Percentiles rank a stretch among this genome's conserved stretches.
These are phyloP conservation scores for Corrigiola litoralis DNA, from an alignment of 179 eudicot species.

Conservation along the genomic window DNA sequence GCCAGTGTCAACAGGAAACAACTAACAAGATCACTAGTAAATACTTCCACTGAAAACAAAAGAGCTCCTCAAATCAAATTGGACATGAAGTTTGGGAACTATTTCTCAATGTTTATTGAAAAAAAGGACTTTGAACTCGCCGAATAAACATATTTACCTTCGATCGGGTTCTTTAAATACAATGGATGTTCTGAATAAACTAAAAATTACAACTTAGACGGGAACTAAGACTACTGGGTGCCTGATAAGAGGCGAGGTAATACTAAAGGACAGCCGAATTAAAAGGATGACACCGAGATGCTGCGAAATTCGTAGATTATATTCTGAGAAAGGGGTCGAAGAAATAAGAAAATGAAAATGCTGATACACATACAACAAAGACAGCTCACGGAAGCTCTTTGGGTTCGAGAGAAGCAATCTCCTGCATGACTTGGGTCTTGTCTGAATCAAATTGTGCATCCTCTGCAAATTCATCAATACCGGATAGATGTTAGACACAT, in stretches of 20 bases:
- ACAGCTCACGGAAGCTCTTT: constrained; percentile 33
- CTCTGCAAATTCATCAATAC: constrained; percentile 43
- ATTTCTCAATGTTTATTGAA: not conserved
- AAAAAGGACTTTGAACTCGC: not conserved
- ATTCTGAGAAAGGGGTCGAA: not conserved
- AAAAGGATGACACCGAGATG: constrained; percentile 1
- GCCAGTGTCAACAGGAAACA: no score
- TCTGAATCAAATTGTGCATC: constrained; percentile 81
- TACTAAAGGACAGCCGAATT: not conserved
- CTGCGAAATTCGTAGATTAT: not conserved
- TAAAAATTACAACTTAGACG: constrained; percentile 18
- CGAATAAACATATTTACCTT: constrained; percentile 19
- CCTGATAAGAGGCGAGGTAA: constrained; percentile 6
- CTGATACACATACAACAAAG: constrained; percentile 17
- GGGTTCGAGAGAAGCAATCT: constrained; percentile 65
- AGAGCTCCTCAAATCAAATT: no score
- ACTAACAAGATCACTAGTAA: no score
- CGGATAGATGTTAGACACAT: not conserved
- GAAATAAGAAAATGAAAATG: not conserved
- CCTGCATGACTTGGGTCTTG: constrained; percentile 70
- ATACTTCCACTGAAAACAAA: no score
- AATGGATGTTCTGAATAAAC: constrained; percentile 12
- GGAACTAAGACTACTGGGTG: constrained; percentile 7
- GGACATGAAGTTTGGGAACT: no score
- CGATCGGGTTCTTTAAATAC: constrained; percentile 10